Evolutionary conservation across 2,329 filamentous ascomycete species (phyloP), one percentile per base, ranked within the genome.

Genomic region (Talaromyces sp.): DNA sequence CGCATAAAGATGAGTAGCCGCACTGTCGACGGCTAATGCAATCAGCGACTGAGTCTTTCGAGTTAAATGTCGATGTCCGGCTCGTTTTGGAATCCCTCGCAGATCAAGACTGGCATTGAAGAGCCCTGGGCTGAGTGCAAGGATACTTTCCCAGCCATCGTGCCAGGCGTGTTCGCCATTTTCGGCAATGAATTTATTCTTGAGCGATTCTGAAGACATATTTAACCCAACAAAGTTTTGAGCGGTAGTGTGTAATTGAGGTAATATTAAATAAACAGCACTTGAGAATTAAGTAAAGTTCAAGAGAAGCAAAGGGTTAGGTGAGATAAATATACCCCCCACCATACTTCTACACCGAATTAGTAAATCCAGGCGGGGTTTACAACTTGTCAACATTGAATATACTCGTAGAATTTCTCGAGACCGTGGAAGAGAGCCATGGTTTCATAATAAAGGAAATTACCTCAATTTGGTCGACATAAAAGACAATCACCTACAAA

Each of bases 1-100:
- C 0, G 70, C 53, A 64, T 81, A 78, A 5, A 82, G 73, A 64
- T 82, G 78, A 6, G 79, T 82, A 5, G 75, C 72, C 8, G 78
- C 72, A 56, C 76, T 74, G 63, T 77, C 74, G 27, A 82, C 77
- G 16, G 79, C 75, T 5, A 61, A 9, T 7, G 36, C 18, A 23
- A 56, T 31, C 6, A 61, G 40, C 8, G 36, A n/a, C 33, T 61
- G 59, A 16, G 56, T n/a, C 30, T 61, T 61, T 4, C 31, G 18
- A 14, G 36, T 28, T 10, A 58, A 33, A n/a, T 58, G 56, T 14
- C 30, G 56, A 58, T 58, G 56, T 16, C 56, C 40, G 16, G n/a
- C n/a, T 58, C 56, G 36, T 51, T 51, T 58, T 23, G 56, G 56
- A n/a, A 58, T n/a, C 3, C 56, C 30, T 3, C 33, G 56, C 14